Percentiles rank a stretch among this genome's conserved stretches.
Evolutionary conservation across 2,329 filamentous ascomycete genomes (phyloP).

Genomic region (Leptographium wingfieldii): DNA sequence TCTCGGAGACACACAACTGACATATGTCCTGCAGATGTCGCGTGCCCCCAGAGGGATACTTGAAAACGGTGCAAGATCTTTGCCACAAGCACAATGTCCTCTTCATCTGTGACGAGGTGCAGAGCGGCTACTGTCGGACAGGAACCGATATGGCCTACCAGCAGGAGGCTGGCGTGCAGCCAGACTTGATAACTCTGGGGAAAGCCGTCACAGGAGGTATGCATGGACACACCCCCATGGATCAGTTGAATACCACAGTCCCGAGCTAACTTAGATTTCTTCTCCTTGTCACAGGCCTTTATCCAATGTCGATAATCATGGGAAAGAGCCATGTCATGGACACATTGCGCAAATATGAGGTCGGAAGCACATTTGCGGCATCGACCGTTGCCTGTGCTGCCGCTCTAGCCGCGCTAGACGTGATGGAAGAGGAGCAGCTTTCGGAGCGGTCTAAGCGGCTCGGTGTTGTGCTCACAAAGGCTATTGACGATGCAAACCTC

Average conservation of each 20-base stretch:
- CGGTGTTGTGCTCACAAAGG: not conserved
- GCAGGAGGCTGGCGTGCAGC: conserved; percentile 3
- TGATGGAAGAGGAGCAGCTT: conserved; percentile 1
- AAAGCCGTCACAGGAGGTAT: conserved; percentile 1
- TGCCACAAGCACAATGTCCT: conserved; percentile 3
- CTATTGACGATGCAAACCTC: conserved; percentile 3
- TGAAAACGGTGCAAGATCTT: conserved; percentile 1
- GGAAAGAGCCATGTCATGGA: conserved; percentile 1
- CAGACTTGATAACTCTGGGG: not conserved
- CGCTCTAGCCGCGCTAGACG: conserved; percentile 1
- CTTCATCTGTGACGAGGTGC: conserved; percentile 14
- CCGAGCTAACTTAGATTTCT: no score
- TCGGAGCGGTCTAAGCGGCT: not conserved
- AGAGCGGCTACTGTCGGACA: conserved; percentile 2
- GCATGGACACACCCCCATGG: not conserved
- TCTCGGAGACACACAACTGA: not conserved
- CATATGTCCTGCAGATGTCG: not conserved
- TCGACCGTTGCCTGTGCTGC: conserved; percentile 1
- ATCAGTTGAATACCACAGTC: no score
- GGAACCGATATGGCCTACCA: conserved; percentile 1
- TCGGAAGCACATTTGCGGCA: conserved; percentile 2
- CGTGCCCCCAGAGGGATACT: not conserved
- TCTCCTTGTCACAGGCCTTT: not conserved
- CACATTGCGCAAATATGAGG: not conserved
- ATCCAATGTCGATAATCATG: conserved; percentile 2